Conservation (phyloP, 257 asterid genomes). For the Thymus mandschuricus region DNA sequence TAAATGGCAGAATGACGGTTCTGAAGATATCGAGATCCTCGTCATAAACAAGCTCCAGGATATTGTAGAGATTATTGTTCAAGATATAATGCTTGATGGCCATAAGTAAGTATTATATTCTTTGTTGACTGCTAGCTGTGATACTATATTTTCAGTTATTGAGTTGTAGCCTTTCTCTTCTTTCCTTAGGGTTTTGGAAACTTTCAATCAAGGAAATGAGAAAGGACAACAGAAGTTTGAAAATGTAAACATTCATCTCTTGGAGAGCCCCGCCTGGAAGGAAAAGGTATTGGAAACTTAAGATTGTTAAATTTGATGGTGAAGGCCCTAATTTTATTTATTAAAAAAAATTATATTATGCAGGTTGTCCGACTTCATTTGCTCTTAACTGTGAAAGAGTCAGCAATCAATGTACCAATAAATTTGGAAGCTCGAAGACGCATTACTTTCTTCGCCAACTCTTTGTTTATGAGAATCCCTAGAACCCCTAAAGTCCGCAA, state of each 20-base stretch:
- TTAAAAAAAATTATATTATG: conserved; percentile 4
- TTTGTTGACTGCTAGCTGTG: conserved; percentile 11
- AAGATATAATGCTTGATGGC: conserved; percentile 83
- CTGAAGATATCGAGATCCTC: conserved; percentile 48
- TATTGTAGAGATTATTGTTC: conserved; percentile 80
- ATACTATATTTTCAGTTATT: conserved; percentile 30
- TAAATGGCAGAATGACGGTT: conserved; percentile 55
- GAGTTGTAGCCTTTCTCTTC: conserved; percentile 27
- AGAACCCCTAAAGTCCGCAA: conserved; percentile 91
- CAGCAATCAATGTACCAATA: conserved; percentile 92
- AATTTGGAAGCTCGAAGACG: conserved; percentile 97
- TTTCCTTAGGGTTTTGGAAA: conserved; percentile 57
- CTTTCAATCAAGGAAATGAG: conserved; percentile 45
- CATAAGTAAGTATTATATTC: conserved; percentile 58
- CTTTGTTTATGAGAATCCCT: conserved; percentile 96
- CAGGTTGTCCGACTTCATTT: conserved; percentile 94
- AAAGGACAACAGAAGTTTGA: conserved; percentile 82
- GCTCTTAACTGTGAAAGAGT: conserved; percentile 95
- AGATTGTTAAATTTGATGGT: background rate
- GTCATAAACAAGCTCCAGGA: conserved; percentile 88
- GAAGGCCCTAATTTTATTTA: conserved; percentile 17
- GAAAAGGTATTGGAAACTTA: conserved; percentile 69
- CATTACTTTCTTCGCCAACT: conserved; percentile 92
- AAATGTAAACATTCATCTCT: conserved; percentile 53
- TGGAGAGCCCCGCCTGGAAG: conserved; percentile 62